phyloP scores from a whole-genome alignment of 2,329 filamentous ascomycete species.

The Pestalotiopsis sp. region DNA sequence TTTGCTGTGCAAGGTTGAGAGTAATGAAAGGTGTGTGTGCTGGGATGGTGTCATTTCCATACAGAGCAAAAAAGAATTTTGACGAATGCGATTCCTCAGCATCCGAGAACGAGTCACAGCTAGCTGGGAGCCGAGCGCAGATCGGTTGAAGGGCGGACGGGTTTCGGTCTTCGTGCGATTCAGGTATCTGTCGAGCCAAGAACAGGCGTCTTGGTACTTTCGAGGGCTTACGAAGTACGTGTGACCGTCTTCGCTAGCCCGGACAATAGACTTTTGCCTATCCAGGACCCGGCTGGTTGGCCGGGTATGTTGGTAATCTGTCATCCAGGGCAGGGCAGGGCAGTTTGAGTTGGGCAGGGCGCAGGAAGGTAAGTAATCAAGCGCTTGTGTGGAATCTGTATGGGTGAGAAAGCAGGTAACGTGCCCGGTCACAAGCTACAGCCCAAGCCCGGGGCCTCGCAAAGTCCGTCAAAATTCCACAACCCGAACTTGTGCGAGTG shows the following conservation, averaged over 20 bases:
- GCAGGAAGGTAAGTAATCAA: background rate
- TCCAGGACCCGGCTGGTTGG: background rate
- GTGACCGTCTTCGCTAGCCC: background rate
- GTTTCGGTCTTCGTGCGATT: background rate
- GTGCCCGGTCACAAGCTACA: background rate
- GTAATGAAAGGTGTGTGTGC: background rate
- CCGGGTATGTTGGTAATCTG: background rate
- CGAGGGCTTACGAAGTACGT: background rate
- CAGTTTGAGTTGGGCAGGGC: background rate
- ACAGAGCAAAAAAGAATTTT: background rate
- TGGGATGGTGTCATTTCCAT: background rate
- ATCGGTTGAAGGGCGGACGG: background rate
- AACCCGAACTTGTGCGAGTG: slow-evolving; percentile 2
- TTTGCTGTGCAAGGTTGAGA: background rate
- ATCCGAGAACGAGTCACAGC: slow-evolving; percentile 11
- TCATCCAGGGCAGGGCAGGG: background rate
- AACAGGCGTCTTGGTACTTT: background rate
- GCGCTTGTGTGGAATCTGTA: background rate
- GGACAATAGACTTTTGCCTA: background rate
- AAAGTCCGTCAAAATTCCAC: slow-evolving; percentile 8
- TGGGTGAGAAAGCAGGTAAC: background rate
- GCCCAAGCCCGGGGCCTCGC: background rate
- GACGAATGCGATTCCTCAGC: slow-evolving; percentile 12
- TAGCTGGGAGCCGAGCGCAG: background rate
- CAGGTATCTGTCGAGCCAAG: background rate